Evolutionary conservation across 768 basidiomycete genomes (phyloP), one percentile per base, ranked within the genome.

Genomic region (Pleurotus salmoneostramineus): DNA sequence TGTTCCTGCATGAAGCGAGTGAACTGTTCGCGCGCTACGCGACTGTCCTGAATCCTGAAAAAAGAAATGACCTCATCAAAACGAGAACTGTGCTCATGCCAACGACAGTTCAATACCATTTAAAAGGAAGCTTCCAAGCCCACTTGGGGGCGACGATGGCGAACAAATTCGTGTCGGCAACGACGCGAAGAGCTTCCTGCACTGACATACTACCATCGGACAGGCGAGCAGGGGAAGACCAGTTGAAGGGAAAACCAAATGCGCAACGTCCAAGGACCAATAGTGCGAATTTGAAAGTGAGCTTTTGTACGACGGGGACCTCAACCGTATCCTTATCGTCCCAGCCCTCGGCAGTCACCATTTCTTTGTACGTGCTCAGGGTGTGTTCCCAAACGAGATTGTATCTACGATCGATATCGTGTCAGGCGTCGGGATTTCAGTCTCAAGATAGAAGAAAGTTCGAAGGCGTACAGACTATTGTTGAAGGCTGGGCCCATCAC

Each of bases 191-290:
- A 5, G 75, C 71, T 63, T 74, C 68, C 49, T 76, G 73, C 1
- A 77, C 34, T 2, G 75, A 69, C 69, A 79, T 72, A 0, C 45
- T 65, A 10, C 77, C 76, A 55, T 76, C 72, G 3, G 69, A 60
- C 1, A 71, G 64, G 8, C 56, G 67, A 0, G 78, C 73, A 31
- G 77, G 77, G 5, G 70, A 63, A 6, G 62, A 61, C 79, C 78
- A 80, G 37, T 68, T 68, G 51, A 78, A 75, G 0, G 70, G 64
- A 42, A 80, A 74, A 3, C 80, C 81, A 49, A 81, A 80, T 1
- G 76, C 79, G 56, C 79, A 81, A 61, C 66, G 73, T 6, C 73
- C 75, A 21, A 82, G 71, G 12, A 79, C 64, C 12, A 80, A 60
- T 8, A 80, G 69, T 3, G 79, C 74, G 11, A 78, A 58, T 79